Evolutionary conservation across 768 basidiomycete species (phyloP).

Genomic region (Lactifluus piperatus): DNA sequence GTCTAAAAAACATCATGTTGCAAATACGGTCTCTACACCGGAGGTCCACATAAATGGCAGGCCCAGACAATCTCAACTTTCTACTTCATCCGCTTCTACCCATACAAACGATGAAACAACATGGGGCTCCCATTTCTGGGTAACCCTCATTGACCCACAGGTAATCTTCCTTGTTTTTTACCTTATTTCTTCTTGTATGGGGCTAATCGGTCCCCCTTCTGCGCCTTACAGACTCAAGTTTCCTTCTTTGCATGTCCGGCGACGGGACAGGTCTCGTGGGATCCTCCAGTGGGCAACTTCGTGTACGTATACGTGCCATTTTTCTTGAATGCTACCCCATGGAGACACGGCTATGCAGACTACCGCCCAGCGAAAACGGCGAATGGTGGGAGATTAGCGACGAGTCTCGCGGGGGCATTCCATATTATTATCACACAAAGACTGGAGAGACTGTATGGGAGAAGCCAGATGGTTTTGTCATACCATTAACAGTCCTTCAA

Average conservation of each 20-base stretch:
- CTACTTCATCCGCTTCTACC: constrained; percentile 5
- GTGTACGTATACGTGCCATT: constrained; percentile 45
- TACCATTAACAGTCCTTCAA: constrained; percentile 84
- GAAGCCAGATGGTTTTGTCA: constrained; percentile 81
- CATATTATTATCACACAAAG: constrained; percentile 93
- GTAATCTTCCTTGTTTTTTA: constrained; percentile 43
- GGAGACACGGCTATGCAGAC: constrained; percentile 32
- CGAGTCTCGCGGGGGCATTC: constrained; percentile 70
- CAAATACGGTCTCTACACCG: constrained; percentile 14
- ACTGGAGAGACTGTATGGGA: constrained; percentile 91
- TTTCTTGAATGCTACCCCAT: constrained; percentile 4
- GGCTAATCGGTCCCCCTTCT: constrained; percentile 29
- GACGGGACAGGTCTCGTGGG: constrained; percentile 89
- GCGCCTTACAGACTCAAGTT: constrained; percentile 38
- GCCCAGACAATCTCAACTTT: constrained; percentile 15
- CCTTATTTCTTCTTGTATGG: constrained; percentile 5
- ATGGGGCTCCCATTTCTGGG: constrained; percentile 94
- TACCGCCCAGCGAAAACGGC: constrained; percentile 76
- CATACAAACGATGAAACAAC: constrained; percentile 23
- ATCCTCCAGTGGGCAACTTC: constrained; percentile 82
- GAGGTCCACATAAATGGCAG: constrained; percentile 26
- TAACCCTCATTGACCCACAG: constrained; percentile 86
- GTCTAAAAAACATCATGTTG: background rate
- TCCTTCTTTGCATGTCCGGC: constrained; percentile 92
- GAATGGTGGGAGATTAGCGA: constrained; percentile 97